A percentile compares a stretch with the other conserved stretches of the same genome.
These are phyloP conservation scores for Ettlia oleoabundans DNA, from an alignment of 139 green algal species.

Conservation along the genomic window DNA sequence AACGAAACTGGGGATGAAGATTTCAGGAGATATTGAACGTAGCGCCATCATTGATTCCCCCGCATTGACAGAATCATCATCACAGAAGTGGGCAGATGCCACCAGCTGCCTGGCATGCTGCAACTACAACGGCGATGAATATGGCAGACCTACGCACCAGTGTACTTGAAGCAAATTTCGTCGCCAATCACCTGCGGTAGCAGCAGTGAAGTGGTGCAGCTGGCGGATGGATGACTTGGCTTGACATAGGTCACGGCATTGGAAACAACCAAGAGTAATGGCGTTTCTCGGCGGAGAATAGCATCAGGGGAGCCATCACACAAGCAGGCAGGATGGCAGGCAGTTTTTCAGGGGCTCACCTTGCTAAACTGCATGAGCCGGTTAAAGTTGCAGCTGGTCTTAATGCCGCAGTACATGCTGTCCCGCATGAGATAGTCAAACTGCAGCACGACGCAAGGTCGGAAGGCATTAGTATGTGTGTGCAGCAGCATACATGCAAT, in stretches of 20 bases:
- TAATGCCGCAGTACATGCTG: constrained; percentile 60
- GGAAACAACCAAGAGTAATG: no score
- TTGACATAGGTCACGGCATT: no score
- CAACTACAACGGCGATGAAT: no score
- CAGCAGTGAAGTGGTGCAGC: no score
- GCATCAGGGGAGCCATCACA: no score
- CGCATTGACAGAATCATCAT: not conserved
- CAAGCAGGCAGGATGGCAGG: not conserved
- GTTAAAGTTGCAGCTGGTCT: constrained; percentile 64
- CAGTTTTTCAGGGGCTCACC: constrained; percentile 49
- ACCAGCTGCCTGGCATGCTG: no score
- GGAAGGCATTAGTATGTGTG: not conserved
- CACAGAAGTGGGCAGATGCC: not conserved
- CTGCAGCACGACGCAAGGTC: not conserved
- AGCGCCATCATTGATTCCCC: not conserved
- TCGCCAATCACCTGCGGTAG: constrained; percentile 77
- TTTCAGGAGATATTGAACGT: not conserved
- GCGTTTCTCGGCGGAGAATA: no score
- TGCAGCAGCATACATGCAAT: no score
- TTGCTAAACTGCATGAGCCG: constrained; percentile 68
- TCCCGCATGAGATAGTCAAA: constrained; percentile 84
- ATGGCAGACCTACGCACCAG: not conserved
- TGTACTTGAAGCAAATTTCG: constrained; percentile 85
- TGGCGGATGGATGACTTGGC: no score
- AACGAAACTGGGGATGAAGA: not conserved